These are phyloP conservation scores for Saturnispora mendoncae DNA, from an alignment of 805 yeast genomes.

Conservation along the genomic window DNA sequence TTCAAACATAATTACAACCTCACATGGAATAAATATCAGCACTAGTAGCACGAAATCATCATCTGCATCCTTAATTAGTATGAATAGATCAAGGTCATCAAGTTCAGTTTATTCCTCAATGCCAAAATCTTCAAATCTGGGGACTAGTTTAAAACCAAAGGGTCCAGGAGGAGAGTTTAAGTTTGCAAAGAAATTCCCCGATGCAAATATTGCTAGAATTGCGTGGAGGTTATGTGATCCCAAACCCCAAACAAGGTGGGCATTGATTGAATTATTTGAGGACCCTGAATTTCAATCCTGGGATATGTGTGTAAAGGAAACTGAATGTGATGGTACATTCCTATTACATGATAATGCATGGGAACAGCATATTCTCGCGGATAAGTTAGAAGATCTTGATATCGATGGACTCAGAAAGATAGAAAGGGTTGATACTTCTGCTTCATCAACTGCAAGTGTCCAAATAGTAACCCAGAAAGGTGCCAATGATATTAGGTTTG, in stretches of 20 bases:
- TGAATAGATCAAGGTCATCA: slow-evolving; percentile 9
- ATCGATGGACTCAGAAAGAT: slow-evolving; percentile 15
- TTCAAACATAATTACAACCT: not conserved
- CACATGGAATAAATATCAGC: slow-evolving; percentile 1
- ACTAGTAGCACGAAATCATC: not conserved
- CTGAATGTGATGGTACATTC: slow-evolving; percentile 21
- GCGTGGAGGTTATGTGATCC: slow-evolving; percentile 79
- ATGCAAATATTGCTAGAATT: slow-evolving; percentile 55
- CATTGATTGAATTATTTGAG: slow-evolving; percentile 45
- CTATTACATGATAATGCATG: slow-evolving; percentile 4
- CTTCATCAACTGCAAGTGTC: slow-evolving; percentile 2
- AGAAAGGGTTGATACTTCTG: slow-evolving; percentile 14
- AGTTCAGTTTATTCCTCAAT: slow-evolving; percentile 3
- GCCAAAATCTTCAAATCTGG: not conserved
- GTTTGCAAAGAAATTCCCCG: slow-evolving; percentile 56
- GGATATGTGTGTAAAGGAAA: slow-evolving; percentile 57
- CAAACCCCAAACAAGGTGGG: slow-evolving; percentile 44
- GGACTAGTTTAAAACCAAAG: slow-evolving; percentile 12
- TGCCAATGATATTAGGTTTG: slow-evolving; percentile 12
- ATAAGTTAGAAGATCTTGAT: slow-evolving; percentile 9
- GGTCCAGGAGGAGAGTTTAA: slow-evolving; percentile 73
- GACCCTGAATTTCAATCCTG: slow-evolving; percentile 61
- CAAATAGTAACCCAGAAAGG: slow-evolving; percentile 9
- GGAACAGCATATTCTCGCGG: not conserved
- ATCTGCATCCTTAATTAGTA: slow-evolving; percentile 4